A percentile compares a stretch with the other conserved stretches of the same genome.
These are phyloP conservation scores for Colletotrichum somersetense DNA, from an alignment of 2,329 filamentous ascomycete genomes.

Conservation along the genomic window DNA sequence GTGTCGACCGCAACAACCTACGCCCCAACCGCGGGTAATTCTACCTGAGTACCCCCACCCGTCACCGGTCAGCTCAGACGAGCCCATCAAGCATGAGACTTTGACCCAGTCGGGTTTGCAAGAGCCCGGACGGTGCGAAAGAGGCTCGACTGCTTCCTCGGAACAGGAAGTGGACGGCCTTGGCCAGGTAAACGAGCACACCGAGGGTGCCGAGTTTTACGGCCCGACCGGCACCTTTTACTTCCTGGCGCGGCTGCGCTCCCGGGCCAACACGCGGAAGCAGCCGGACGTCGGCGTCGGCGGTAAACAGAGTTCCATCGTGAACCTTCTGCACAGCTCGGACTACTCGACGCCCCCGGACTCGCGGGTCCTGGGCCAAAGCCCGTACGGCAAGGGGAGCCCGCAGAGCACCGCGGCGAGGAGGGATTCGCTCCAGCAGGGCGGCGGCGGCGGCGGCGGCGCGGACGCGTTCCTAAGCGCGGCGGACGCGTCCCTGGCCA, in stretches of 20 bases:
- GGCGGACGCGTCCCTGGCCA: constrained; percentile 20
- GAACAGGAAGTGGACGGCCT: constrained; percentile 40
- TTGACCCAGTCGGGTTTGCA: not conserved
- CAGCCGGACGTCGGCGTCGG: not conserved
- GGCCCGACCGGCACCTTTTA: constrained; percentile 41
- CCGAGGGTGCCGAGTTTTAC: constrained; percentile 41
- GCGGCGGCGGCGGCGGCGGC: not conserved
- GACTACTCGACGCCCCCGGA: constrained; percentile 42
- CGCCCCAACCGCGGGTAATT: not conserved
- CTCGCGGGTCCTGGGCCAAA: constrained; percentile 16
- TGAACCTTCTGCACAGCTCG: constrained; percentile 43
- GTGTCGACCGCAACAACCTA: not conserved
- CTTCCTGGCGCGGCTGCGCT: constrained; percentile 38
- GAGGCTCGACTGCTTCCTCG: constrained; percentile 24
- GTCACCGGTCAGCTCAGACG: constrained; percentile 33
- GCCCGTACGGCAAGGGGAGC: constrained; percentile 24
- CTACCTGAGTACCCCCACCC: constrained; percentile 26
- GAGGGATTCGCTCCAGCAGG: constrained; percentile 20
- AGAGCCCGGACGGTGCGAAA: constrained; percentile 8
- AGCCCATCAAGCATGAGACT: constrained; percentile 29
- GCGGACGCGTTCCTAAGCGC: not conserved
- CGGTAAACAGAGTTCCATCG: constrained; percentile 37
- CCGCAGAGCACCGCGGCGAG: constrained; percentile 13
- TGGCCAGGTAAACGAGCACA: constrained; percentile 39
- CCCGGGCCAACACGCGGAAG: constrained; percentile 34